phyloP scores from a whole-genome alignment of 441 rosid species.

The Croton laevigatus region DNA sequence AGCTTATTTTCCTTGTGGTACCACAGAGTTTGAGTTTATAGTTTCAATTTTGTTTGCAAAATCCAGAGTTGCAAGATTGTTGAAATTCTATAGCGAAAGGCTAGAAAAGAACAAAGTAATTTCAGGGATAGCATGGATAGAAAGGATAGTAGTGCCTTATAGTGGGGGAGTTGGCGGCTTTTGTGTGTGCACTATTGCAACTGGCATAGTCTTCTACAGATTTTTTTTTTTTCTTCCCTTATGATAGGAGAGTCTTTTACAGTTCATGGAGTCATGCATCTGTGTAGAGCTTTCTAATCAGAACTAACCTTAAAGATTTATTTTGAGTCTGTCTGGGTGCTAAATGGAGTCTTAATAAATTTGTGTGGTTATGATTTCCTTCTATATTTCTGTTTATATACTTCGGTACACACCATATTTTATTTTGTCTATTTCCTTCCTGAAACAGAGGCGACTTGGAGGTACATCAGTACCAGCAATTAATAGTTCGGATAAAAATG shows the following conservation, averaged over 20 bases:
- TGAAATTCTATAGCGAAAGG: not conserved
- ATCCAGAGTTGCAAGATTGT: not conserved
- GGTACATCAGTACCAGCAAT: slow-evolving; percentile 39
- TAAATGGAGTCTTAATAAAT: not conserved
- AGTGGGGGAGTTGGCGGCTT: not conserved
- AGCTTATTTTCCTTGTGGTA: not conserved
- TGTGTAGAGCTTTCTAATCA: not conserved
- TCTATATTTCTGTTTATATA: not conserved
- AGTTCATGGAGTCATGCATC: not conserved
- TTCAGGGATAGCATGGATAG: not conserved
- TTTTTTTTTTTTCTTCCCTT: no score
- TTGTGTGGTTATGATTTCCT: not conserved
- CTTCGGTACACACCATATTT: not conserved
- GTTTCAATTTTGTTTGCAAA: not conserved
- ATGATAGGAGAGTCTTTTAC: no score
- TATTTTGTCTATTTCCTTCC: slow-evolving; percentile 12
- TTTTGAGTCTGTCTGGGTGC: not conserved
- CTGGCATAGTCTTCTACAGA: not conserved
- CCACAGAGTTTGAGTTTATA: not conserved
- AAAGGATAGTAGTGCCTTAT: not conserved
- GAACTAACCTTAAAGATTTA: not conserved
- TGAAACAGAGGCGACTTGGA: slow-evolving; percentile 49
- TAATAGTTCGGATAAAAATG: slow-evolving; percentile 22
- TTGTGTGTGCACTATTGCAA: not conserved
- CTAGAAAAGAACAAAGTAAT: not conserved